Base-by-base conservation (phyloP, 2,329 filamentous ascomycete species). In the Pleurostoma richardsiae region DNA sequence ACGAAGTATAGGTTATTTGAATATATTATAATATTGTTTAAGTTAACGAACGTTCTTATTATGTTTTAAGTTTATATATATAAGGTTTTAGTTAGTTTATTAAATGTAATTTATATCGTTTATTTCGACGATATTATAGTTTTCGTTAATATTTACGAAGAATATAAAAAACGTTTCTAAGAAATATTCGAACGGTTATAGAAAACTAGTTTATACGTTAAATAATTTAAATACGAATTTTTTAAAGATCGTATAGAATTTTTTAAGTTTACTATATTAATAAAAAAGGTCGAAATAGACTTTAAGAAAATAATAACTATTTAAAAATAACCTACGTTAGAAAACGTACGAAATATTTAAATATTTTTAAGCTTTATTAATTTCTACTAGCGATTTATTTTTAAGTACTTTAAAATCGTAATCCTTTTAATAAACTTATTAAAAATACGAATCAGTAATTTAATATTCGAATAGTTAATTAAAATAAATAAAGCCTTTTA, bases 1-100 rank as follows among this genome's bases (percentile, higher is more conserved):
- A 50, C 10, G 27, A 41, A 29, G 5, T 29, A 27, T 39, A 45
- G 48, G 45, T 42, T 6, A 41, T 48, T 48, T 11, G 8, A 31
- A 44, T 42, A 31, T 41, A 41, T 40, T 19, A 19, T 19, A 19
- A 38, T 45, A 45, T 44, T 39, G 36, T 30, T 29, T 1, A 28
- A 19, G 2, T 19, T 19, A 19, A 19, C 19, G 2, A 19, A 19
- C 19, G 19, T 19, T 19, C 19, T 19, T 19, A 19, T 19, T 19
- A 19, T 2, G 19, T 19, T 19, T 19, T 19, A 19, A 19, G 33
- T 45, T 40, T 39, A n/a, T 36, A 48, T 11, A 39, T 41, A 29
- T 41, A 41, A 45, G 29, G 33, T 3, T 10, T 27, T 19, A 43
- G 27, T 19, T 43, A 43, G n/a, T 31, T 28, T 19, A 19, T 43